Percentiles rank a stretch among this genome's conserved stretches.
These are phyloP conservation scores for Colletotrichum sp. DNA, from an alignment of 2,329 filamentous ascomycete species.

Conservation along the genomic window DNA sequence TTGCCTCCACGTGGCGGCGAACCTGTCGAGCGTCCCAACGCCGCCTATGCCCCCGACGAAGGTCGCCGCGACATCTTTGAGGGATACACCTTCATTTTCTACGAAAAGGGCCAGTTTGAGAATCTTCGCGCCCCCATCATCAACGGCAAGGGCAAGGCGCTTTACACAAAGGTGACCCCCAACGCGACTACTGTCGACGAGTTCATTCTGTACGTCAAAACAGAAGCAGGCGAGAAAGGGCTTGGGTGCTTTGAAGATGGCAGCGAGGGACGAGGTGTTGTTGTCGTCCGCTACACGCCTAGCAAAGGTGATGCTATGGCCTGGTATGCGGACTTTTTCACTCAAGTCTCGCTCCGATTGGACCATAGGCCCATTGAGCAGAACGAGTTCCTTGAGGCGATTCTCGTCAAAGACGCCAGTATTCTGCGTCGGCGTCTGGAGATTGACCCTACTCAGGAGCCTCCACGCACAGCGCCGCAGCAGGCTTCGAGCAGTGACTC, in stretches of 20 bases:
- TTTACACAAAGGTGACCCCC: conserved; percentile 67
- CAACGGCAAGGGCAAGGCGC: conserved; percentile 81
- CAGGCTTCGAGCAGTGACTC: neutral
- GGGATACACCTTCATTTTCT: conserved; percentile 89
- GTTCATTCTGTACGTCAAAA: conserved; percentile 78
- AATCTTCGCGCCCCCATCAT: conserved; percentile 77
- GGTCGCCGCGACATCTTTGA: conserved; percentile 76
- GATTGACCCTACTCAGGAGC: conserved; percentile 42
- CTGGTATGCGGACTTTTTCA: conserved; percentile 76
- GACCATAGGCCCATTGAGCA: conserved; percentile 87
- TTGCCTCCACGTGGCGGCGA: conserved; percentile 80
- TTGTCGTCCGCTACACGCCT: conserved; percentile 76
- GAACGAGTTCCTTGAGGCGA: conserved; percentile 89
- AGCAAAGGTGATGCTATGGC: conserved; percentile 57
- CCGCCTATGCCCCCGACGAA: conserved; percentile 75
- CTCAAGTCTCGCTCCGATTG: conserved; percentile 71
- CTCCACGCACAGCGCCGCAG: conserved; percentile 28
- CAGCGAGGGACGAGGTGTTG: conserved; percentile 72
- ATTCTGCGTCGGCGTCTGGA: conserved; percentile 73
- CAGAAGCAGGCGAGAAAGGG: conserved; percentile 76
- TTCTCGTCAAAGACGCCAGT: conserved; percentile 79
- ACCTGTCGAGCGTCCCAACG: conserved; percentile 68
- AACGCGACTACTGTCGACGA: conserved; percentile 74
- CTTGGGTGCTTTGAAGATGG: conserved; percentile 68
- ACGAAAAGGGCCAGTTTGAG: conserved; percentile 76